Percentiles rank a stretch among this genome's conserved stretches.
These are phyloP conservation scores for Blastocystis sp. DNA, from an alignment of 352 stramenopile species.

Conservation along the genomic window DNA sequence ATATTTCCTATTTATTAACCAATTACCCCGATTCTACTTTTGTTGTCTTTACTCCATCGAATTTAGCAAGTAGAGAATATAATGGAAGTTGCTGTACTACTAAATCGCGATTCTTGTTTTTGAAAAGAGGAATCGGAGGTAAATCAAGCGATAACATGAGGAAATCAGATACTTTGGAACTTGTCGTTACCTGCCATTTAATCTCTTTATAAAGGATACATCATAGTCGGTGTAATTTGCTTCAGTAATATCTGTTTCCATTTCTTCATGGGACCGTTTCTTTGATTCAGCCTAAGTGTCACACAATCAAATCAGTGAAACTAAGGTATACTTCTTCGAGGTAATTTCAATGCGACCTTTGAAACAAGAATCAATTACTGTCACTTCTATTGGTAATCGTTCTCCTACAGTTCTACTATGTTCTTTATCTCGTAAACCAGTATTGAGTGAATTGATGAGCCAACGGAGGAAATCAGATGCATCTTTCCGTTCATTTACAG, in stretches of 20 bases:
- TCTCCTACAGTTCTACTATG: neutral
- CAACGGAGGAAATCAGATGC: conserved; percentile 91
- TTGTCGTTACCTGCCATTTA: conserved; percentile 73
- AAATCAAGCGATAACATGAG: conserved; percentile 93
- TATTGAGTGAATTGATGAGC: conserved; percentile 89
- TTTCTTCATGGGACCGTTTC: conserved; percentile 71
- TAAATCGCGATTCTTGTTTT: conserved; percentile 82
- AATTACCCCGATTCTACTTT: neutral
- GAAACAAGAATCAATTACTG: conserved; percentile 80
- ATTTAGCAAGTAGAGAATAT: conserved; percentile 93
- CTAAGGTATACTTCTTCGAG: conserved; percentile 74
- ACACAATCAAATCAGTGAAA: conserved; percentile 25
- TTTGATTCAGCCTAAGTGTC: conserved; percentile 69
- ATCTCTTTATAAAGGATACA: conserved; percentile 49
- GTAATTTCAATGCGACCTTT: conserved; percentile 88
- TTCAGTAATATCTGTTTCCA: conserved; percentile 64
- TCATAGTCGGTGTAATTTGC: conserved; percentile 42
- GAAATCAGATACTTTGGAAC: conserved; percentile 72
- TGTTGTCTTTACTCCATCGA: conserved; percentile 79
- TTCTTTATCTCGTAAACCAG: conserved; percentile 71
- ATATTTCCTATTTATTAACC: conserved; percentile 74
- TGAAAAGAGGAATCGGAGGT: conserved; percentile 94
- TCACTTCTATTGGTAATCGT: conserved; percentile 63
- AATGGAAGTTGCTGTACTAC: conserved; percentile 82
- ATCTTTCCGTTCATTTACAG: conserved; percentile 87